Conservation (phyloP, 1,139 yeast genomes). For the Taiozyma onychis region DNA sequence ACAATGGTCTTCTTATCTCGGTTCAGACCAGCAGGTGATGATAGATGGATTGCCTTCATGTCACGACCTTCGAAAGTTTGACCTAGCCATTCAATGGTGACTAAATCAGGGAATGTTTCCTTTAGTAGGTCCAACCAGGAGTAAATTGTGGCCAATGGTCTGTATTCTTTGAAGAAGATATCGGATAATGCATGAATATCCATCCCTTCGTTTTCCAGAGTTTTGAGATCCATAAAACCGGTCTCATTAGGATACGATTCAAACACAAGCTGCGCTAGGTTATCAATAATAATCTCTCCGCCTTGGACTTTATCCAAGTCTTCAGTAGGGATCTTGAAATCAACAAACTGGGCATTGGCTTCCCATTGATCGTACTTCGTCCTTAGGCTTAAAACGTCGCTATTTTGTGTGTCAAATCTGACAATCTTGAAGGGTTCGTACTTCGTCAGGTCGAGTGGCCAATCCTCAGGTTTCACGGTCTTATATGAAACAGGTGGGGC, state of each 20-base stretch:
- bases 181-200: conserved; percentile 21
- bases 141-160: conserved; percentile 63
- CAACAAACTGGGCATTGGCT: conserved; percentile 31
- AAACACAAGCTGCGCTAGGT: conserved; percentile 48
- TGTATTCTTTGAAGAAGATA: conserved; percentile 62
- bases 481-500: background rate
- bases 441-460: conserved; percentile 44
- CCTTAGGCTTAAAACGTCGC: conserved; percentile 25
- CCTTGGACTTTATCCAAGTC: conserved; percentile 9
- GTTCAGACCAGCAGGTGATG: conserved; percentile 40
- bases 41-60: conserved; percentile 58
- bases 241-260: conserved; percentile 44
- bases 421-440: conserved; percentile 49
- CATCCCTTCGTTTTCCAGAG: background rate
- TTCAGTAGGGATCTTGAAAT: conserved; percentile 29
- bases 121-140: conserved; percentile 63
- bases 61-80: conserved; percentile 69
- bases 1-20: conserved; percentile 65
- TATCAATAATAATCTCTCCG: conserved; percentile 39
- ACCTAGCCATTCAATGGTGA: conserved; percentile 63
- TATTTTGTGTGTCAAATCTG: conserved; percentile 30
- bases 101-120: conserved; percentile 52
- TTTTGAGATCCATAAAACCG: background rate
- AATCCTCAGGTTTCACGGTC: conserved; percentile 8
- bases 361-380: conserved; percentile 29